These are phyloP conservation scores for Allantophomopsis lycopodina DNA, from an alignment of 2,329 filamentous ascomycete genomes.

Conservation along the genomic window DNA sequence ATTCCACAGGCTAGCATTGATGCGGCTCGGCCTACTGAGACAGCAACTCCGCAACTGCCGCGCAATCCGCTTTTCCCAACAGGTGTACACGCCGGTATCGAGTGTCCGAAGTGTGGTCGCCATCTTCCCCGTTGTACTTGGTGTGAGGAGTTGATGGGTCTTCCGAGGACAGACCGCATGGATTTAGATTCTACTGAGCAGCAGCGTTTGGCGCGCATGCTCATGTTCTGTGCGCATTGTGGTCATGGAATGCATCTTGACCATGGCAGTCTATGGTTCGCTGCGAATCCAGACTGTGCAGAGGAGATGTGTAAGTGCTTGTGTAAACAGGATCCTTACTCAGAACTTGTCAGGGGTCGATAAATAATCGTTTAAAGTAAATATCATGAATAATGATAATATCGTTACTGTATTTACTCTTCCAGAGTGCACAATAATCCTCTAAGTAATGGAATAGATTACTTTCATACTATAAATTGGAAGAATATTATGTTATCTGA, in stretches of 20 bases:
- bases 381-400: too few relatives aligned
- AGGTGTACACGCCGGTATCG: slow-evolving; percentile 40
- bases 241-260: slow-evolving; percentile 52
- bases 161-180: slow-evolving; percentile 39
- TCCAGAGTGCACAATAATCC: too few relatives aligned
- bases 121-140: slow-evolving; percentile 51
- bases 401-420: too few relatives aligned
- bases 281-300: slow-evolving; percentile 45
- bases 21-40: slow-evolving; percentile 5
- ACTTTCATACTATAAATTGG: too few relatives aligned
- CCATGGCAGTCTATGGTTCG: slow-evolving; percentile 51
- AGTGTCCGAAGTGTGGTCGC: slow-evolving; percentile 49
- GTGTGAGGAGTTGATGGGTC: slow-evolving; percentile 47
- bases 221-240: slow-evolving; percentile 49
- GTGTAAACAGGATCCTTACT: slow-evolving; percentile 20
- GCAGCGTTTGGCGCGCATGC: slow-evolving; percentile 37
- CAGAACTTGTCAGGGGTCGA: too few relatives aligned
- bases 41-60: too few relatives aligned
- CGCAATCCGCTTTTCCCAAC: slow-evolving; percentile 38
- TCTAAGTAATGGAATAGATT: too few relatives aligned
- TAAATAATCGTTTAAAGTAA: too few relatives aligned
- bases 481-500: too few relatives aligned
- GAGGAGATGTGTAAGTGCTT: slow-evolving; percentile 51
- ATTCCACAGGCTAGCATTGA: slow-evolving; percentile 23
- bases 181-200: slow-evolving; percentile 24